Base-by-base conservation (phyloP, 2,329 filamentous ascomycete species). In the Celoporthe dispersa region DNA sequence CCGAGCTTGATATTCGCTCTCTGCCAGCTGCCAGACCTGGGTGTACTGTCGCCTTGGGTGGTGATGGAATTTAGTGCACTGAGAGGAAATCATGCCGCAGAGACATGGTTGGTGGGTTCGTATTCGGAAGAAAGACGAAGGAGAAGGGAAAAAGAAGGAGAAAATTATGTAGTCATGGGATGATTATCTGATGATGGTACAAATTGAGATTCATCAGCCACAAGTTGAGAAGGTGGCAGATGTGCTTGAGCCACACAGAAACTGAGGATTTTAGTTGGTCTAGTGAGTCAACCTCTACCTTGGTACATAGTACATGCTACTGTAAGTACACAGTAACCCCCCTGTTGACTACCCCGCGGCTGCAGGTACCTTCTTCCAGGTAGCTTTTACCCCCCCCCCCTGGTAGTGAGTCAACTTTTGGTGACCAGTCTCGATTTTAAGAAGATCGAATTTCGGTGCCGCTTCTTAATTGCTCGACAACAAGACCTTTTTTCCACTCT, bases 351-450 rank as follows among this genome's bases (percentile, higher is more conserved):
- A 66, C 64, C 64, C 64, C 64, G 64, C 64, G 64, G 64, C 51
- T 51, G 37, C 39, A 64, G 61, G 37, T 57, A 48, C 57, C 28
- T n/a, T 33, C 28, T n/a, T 11, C 37, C 53, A 61, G 53, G 57
- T 41, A 66, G 16, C 25, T 60, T 66, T 59, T 37, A 39, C 11
- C 19, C n/a, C n/a, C 60, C 41, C 31, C 44, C 19, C 44, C 35
- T n/a, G 6, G 22, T 51, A 33, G 59, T 70, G 64, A 67, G 39
- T 70, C 68, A 70, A 67, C 57, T 55, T 55, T 61, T 22, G 51
- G 14, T 37, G 16, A 6, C 28, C 8, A 6, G 51, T 68, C 55
- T 55, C 33, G 59, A 37, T 37, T 35, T 53, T 53, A 25, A 25
- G 48, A 55, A 37, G 22, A 28, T 64, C 62, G 16, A 65, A 25